Percentiles rank a stretch among this genome's conserved stretches.
These are phyloP conservation scores for Fraxinus pennsylvanica DNA, from an alignment of 257 asterid genomes.

Conservation along the genomic window DNA sequence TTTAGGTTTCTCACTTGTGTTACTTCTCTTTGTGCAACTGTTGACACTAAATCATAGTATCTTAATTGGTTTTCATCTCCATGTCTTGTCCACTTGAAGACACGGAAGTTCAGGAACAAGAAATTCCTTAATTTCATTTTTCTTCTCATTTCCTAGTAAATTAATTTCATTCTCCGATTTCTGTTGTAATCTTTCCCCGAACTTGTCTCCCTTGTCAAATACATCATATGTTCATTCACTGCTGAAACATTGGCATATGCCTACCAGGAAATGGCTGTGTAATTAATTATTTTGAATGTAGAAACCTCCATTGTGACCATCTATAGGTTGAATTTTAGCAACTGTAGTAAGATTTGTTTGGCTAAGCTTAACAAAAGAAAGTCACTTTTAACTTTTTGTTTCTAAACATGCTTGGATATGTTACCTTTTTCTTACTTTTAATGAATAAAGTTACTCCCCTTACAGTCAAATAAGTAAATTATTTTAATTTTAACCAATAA, in stretches of 20 bases:
- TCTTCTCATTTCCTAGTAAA: background rate
- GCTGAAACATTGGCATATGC: background rate
- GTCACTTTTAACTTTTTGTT: background rate
- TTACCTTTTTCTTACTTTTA: background rate
- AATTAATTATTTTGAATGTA: background rate
- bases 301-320: background rate
- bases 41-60: background rate
- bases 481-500: background rate
- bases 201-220: conserved; percentile 9
- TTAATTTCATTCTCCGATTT: background rate
- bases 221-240: background rate
- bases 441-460: background rate
- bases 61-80: background rate
- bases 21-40: background rate
- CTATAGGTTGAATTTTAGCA: background rate
- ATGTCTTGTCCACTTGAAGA: background rate
- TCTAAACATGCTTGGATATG: background rate
- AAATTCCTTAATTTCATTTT: background rate
- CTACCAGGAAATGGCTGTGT: background rate
- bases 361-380: background rate
- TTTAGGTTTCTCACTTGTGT: background rate
- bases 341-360: background rate
- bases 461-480: background rate
- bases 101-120: background rate
- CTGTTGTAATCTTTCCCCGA: background rate